Base-by-base conservation (phyloP, 1,284 basidiomycete genomes). In the Boletus austroedulis region DNA sequence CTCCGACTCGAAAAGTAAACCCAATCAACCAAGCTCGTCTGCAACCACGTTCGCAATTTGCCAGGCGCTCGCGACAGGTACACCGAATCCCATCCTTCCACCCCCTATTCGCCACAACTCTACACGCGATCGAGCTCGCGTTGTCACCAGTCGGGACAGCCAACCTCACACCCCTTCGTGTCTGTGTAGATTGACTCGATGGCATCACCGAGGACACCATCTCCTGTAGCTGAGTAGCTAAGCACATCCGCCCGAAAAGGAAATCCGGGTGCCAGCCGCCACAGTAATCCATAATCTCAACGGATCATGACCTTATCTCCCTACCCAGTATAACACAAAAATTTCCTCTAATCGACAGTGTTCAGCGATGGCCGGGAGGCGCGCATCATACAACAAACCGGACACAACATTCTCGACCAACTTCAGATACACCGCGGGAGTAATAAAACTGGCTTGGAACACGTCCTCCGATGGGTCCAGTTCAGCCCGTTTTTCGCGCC, bases 271-370 rank as follows among this genome's bases (percentile, higher is more conserved):
- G 34, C 64, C 46, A 21, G 21, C 32, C 32, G 36, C 32, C n/a
- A 51, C 11, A 56, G 44, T 31, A 36, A 45, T n/a, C 3, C 49
- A 51, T 23, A 63, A 71, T 71, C 69, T 68, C 26, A 50, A 65
- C 67, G 67, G 67, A 68, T 71, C 69, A 65, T 55, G 69, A 68
- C 69, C 69, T 68, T 68, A 68, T 72, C 67, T 68, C 67, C 67
- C 69, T 45, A 21, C 54, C 67, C 17, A 19, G 46, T 53, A 57
- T 60, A 62, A 55, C 58, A 38, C 24, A 7, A 15, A 24, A 17
- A 53, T 56, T 66, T 19, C 63, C 51, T 43, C 26, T 15, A 43
- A 43, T 24, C 41, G 66, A 65, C 66, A 54, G 28, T 45, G 28
- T 21, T 21, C 56, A 46, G 55, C 54, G 48, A 65, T 64, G 46